Evolutionary conservation across 2,329 filamentous ascomycete genomes (phyloP), one percentile per base, ranked within the genome.

Genomic region (Neopestalotiopsis clavispora): DNA sequence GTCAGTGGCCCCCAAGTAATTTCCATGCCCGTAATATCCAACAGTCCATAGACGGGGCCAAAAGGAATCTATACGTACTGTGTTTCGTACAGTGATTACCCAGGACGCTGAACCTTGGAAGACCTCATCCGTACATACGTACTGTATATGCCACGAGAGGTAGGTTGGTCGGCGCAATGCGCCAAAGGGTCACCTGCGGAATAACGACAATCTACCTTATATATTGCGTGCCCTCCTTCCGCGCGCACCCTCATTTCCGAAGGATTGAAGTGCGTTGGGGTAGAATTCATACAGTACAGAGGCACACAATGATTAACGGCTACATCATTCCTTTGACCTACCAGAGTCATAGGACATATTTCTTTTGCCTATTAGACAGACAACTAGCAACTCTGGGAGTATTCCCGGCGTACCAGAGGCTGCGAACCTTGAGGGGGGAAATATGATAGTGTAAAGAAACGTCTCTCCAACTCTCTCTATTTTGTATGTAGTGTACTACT

Each of bases 211-310:
- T 32, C n/a, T 20, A 42, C 12, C 59, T 59, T 13, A 40, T 62
- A 62, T 40, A 62, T 62, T 62, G 59, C 59, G 59, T 30, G 10
- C 57, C 57, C 57, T 59, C 59, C 59, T 38, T 62, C 12, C 9
- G 4, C 28, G 10, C 40, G 59, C 23, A 30, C 10, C 30, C 59
- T 62, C 59, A 62, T 62, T 62, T 62, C 59, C 59, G 59, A 34
- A 62, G 17, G 34, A 10, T 7, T 62, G 32, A 32, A 30, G 17
- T 40, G n/a, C 34, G 10, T 38, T 38, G 34, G 10, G 34, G 10
- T 10, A 38, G 34, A 7, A 9, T 38, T 38, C 34, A 38, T 38
- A 38, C 34, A 38, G 34, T 38, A 52, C 17, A 52, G 45, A 52
- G n/a, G 17, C 45, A 10, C 34, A 38, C 34, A 38, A 38, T 10